Percentiles rank a stretch among this genome's conserved stretches.
phyloP scores from a whole-genome alignment of 2,329 filamentous ascomycete species.

The Esteya vermicola region DNA sequence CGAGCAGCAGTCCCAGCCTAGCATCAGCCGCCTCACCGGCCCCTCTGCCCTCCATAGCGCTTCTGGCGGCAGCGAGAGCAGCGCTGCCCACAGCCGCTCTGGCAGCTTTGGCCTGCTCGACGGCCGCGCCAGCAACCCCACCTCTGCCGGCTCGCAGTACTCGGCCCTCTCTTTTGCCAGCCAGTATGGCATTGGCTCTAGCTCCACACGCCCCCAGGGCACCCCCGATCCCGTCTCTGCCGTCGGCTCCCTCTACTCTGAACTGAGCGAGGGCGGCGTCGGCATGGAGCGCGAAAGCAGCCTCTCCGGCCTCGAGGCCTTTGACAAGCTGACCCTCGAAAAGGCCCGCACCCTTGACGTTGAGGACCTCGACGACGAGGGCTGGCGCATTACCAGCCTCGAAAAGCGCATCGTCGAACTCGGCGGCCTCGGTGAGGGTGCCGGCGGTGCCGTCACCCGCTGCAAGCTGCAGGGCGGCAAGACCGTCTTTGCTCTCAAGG shows the following conservation, averaged over 20 bases:
- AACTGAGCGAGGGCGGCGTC: conserved; percentile 58
- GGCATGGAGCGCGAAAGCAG: conserved; percentile 76
- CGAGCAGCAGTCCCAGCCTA: too few relatives aligned
- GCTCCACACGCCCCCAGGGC: conserved; percentile 46
- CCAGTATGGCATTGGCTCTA: conserved; percentile 54
- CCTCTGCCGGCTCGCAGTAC: conserved; percentile 76
- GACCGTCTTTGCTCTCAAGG: conserved; percentile 91
- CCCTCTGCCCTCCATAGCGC: conserved; percentile 50
- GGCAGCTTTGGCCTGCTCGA: conserved; percentile 72
- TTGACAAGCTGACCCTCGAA: conserved; percentile 71
- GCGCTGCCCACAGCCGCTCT: conserved; percentile 63
- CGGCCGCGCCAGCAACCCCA: conserved; percentile 64
- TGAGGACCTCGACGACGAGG: conserved; percentile 87
- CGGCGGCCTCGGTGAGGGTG: conserved; percentile 83
- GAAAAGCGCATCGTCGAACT: conserved; percentile 80
- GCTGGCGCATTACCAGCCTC: conserved; percentile 84
- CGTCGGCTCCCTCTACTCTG: conserved; percentile 72
- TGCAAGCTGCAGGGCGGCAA: conserved; percentile 83
- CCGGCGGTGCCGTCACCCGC: conserved; percentile 86
- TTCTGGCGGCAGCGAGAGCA: conserved; percentile 66
- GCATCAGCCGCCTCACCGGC: conserved; percentile 32
- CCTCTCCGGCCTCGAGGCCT: conserved; percentile 58
- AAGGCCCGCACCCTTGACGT: conserved; percentile 77
- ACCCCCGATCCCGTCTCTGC: conserved; percentile 80
- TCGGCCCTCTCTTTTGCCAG: conserved; percentile 70